Evolutionary conservation across 352 stramenopile genomes (phyloP).

Genomic region (Pythium plurisporium): DNA sequence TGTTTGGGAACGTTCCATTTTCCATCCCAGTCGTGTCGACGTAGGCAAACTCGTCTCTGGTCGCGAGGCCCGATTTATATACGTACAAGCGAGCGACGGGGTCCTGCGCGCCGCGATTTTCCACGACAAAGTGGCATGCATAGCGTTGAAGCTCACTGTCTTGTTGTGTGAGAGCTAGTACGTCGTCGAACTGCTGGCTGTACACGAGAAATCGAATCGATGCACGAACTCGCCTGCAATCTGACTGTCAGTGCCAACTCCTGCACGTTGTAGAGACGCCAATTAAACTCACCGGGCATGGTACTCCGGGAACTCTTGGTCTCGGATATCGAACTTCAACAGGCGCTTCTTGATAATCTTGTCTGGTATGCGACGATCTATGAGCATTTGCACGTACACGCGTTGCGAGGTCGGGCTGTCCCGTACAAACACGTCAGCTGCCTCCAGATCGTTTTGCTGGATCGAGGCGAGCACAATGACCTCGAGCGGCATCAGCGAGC

Average conservation of each 20-base stretch:
- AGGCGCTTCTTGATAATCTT: conserved; percentile 76
- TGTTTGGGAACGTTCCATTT: conserved; percentile 17
- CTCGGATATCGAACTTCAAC: conserved; percentile 46
- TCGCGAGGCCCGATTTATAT: conserved; percentile 30
- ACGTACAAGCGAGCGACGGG: conserved; percentile 53
- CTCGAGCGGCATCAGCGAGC: conserved; percentile 35
- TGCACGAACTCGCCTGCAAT: conserved; percentile 35
- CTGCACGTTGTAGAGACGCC: too few species aligned
- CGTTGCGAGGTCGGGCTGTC: conserved; percentile 31
- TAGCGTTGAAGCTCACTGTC: conserved; percentile 35
- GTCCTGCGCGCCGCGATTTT: conserved; percentile 34
- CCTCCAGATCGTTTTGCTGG: conserved; percentile 47
- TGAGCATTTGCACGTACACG: conserved; percentile 46
- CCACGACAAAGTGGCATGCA: conserved; percentile 52
- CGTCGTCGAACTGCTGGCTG: conserved; percentile 57
- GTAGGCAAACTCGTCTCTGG: conserved; percentile 31
- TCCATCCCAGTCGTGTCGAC: conserved; percentile 35
- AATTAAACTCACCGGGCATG: conserved; percentile 32
- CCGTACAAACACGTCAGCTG: conserved; percentile 54
- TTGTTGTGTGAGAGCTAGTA: conserved; percentile 31
- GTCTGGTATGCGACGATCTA: conserved; percentile 39
- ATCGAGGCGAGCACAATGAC: conserved; percentile 37
- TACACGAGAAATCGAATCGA: conserved; percentile 60
- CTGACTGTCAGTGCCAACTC: not conserved
- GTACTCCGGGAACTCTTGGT: conserved; percentile 54